These are phyloP conservation scores for Komagataella kurtzmanii DNA, from an alignment of 805 yeast genomes.

Conservation along the genomic window DNA sequence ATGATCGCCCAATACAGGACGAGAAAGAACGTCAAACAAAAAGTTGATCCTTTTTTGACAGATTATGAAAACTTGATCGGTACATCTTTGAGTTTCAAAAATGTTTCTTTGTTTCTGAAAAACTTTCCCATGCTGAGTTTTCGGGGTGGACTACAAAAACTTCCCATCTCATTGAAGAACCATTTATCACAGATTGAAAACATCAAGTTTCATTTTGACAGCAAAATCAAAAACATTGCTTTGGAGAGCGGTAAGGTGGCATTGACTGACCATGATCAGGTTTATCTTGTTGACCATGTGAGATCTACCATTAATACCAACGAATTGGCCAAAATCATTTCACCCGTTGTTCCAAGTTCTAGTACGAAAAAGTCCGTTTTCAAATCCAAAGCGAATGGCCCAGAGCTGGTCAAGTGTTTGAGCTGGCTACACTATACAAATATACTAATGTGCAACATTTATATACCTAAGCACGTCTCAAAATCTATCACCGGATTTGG, in stretches of 20 bases:
- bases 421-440: conserved; percentile 23
- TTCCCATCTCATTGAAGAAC: conserved; percentile 26
- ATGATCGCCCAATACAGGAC: conserved; percentile 10
- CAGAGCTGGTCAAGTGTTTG: conserved; percentile 6
- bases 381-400: not conserved
- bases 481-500: conserved; percentile 64
- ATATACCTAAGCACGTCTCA: conserved; percentile 28
- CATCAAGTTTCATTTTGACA: conserved; percentile 22
- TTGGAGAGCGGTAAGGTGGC: conserved; percentile 8
- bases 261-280: conserved; percentile 3
- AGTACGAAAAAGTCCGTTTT: not conserved
- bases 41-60: conserved; percentile 16
- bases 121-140: conserved; percentile 51
- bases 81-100: conserved; percentile 23
- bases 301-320: conserved; percentile 43
- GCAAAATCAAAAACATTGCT: not conserved
- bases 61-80: conserved; percentile 26
- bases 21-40: not conserved
- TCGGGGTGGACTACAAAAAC: conserved; percentile 36
- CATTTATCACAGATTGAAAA: conserved; percentile 19
- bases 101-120: conserved; percentile 24
- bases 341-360: not conserved
- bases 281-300: conserved; percentile 33
- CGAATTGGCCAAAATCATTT: conserved; percentile 21
- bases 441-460: conserved; percentile 59